Conservation (phyloP, 148 eudicot genomes). For the Polygonum maritimum region DNA sequence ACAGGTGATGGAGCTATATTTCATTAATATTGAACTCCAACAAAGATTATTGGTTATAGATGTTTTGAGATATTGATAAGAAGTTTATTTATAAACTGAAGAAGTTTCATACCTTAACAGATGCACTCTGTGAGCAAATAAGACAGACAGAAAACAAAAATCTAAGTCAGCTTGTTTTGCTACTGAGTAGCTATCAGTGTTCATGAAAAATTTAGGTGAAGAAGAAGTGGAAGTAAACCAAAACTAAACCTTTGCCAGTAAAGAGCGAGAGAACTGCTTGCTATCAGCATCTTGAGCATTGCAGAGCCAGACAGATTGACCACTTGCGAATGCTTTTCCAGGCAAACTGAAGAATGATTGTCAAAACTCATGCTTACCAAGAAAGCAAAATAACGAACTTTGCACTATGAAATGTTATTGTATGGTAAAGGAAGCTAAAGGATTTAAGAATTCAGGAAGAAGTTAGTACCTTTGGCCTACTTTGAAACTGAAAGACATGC, state of each 20-base stretch:
- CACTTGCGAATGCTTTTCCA: constrained; percentile 39
- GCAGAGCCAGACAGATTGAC: constrained; percentile 46
- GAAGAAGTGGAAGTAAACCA: neutral
- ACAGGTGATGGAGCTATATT: neutral
- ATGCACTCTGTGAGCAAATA: constrained; percentile 34
- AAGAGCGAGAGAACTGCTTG: constrained; percentile 41
- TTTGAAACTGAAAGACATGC: constrained; percentile 53
- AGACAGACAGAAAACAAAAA: constrained; percentile 4
- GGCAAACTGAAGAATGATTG: constrained; percentile 34
- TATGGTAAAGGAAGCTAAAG: neutral
- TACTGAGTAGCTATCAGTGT: neutral
- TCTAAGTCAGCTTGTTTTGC: constrained; percentile 13
- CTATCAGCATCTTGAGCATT: constrained; percentile 43
- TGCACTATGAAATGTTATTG: neutral
- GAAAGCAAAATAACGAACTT: neutral
- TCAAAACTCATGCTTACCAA: neutral
- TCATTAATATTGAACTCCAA: neutral
- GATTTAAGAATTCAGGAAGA: neutral
- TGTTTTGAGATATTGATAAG: neutral
- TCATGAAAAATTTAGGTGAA: neutral
- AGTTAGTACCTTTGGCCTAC: constrained; percentile 40
- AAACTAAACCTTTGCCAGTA: constrained; percentile 50
- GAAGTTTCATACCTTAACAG: constrained; percentile 37
- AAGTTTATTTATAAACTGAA: neutral
- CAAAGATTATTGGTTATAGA: neutral